phyloP scores from a whole-genome alignment of 352 stramenopile genomes.

The Phytophthora megakarya region DNA sequence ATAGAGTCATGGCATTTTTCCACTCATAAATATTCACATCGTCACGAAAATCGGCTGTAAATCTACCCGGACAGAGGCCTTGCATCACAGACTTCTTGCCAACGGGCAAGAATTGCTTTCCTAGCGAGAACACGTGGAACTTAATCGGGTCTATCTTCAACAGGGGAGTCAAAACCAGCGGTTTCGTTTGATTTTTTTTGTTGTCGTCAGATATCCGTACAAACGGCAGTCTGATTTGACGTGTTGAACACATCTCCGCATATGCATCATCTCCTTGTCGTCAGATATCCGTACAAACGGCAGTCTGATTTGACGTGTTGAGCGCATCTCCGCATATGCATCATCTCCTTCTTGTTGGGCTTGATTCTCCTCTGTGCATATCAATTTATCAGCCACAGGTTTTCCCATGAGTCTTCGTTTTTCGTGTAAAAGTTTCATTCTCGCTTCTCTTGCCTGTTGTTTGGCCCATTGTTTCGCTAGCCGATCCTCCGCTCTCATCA shows the following conservation, averaged over 20 bases:
- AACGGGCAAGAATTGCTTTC: slow-evolving; percentile 58
- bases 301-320: slow-evolving; percentile 15
- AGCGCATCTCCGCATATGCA: slow-evolving; percentile 8
- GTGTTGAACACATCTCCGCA: slow-evolving; percentile 16
- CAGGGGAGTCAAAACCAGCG: slow-evolving; percentile 8
- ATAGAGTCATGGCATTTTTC: slow-evolving; percentile 51
- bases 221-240: slow-evolving; percentile 22
- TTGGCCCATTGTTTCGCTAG: slow-evolving; percentile 4
- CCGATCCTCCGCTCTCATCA: slow-evolving; percentile 20
- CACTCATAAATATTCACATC: slow-evolving; percentile 54
- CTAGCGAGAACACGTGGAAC: slow-evolving; percentile 61
- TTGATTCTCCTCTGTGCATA: too few species aligned
- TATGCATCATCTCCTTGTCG: not conserved
- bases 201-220: slow-evolving; percentile 19
- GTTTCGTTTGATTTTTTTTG: not conserved
- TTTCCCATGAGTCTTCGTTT: not conserved
- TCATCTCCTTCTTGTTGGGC: slow-evolving; percentile 1
- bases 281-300: slow-evolving; percentile 28
- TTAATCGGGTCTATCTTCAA: slow-evolving; percentile 43
- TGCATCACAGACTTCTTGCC: slow-evolving; percentile 60
- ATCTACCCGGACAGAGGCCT: slow-evolving; percentile 43
- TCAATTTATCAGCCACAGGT: not conserved
- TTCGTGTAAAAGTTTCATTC: not conserved
- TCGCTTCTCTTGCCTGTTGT: slow-evolving; percentile 5
- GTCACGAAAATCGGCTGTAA: slow-evolving; percentile 33